Conservation (phyloP, 768 basidiomycete species). For the Zangia roseola region DNA sequence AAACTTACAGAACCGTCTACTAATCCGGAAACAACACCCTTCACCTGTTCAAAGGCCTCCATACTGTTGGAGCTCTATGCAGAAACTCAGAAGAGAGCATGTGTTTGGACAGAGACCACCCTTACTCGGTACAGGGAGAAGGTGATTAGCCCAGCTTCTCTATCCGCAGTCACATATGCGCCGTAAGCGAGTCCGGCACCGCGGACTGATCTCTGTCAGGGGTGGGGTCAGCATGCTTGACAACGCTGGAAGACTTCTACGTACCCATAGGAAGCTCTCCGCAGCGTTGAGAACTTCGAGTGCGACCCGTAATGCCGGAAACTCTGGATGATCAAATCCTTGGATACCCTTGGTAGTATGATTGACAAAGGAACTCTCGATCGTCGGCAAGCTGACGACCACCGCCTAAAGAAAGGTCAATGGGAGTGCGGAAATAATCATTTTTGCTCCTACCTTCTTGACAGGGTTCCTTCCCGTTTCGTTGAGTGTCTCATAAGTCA, state of each 20-base stretch:
- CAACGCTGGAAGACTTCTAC: neutral
- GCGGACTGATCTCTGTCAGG: slow-evolving; percentile 75
- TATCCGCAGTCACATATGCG: slow-evolving; percentile 70
- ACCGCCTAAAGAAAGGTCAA: slow-evolving; percentile 54
- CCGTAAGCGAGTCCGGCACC: slow-evolving; percentile 95
- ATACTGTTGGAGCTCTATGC: slow-evolving; percentile 76
- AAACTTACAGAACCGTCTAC: slow-evolving; percentile 74
- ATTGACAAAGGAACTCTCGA: slow-evolving; percentile 86
- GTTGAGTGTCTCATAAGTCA: slow-evolving; percentile 68
- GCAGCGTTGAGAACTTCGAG: slow-evolving; percentile 87
- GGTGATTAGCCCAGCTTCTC: slow-evolving; percentile 72
- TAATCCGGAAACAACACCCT: slow-evolving; percentile 72
- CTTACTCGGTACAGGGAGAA: slow-evolving; percentile 80
- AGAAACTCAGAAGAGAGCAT: slow-evolving; percentile 4
- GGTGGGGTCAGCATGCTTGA: slow-evolving; percentile 7
- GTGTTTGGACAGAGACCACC: slow-evolving; percentile 1
- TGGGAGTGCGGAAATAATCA: neutral
- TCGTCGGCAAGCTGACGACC: slow-evolving; percentile 86
- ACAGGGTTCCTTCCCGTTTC: slow-evolving; percentile 69
- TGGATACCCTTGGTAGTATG: slow-evolving; percentile 77
- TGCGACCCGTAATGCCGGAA: slow-evolving; percentile 82
- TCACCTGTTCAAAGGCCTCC: slow-evolving; percentile 78
- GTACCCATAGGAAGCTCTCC: slow-evolving; percentile 93
- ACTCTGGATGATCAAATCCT: slow-evolving; percentile 80
- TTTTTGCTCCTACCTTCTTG: slow-evolving; percentile 52